Evolutionary conservation across 2,329 filamentous ascomycete species (phyloP).

Genomic region (Paecilomyces formosus): DNA sequence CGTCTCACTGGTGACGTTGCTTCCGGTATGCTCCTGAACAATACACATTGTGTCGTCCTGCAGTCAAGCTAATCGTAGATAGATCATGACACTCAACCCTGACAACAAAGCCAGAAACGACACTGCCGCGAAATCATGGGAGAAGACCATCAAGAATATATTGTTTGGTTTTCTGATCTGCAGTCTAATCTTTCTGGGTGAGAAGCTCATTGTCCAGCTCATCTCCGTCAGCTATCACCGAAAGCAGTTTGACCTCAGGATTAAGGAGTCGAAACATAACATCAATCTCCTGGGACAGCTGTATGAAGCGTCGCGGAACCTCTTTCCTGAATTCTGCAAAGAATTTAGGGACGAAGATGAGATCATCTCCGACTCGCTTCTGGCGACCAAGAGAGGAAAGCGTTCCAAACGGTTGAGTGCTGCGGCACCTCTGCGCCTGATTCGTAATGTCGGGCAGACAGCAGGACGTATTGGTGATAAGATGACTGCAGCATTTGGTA

Average conservation of each 20-base stretch:
- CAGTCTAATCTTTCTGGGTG: conserved; percentile 49
- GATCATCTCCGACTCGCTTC: conserved; percentile 75
- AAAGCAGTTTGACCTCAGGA: conserved; percentile 60
- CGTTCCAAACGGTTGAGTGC: conserved; percentile 51
- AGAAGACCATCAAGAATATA: conserved; percentile 50
- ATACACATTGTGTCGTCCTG: neutral
- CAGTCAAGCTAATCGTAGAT: conserved; percentile 3
- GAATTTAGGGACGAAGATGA: conserved; percentile 92
- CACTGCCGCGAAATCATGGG: conserved; percentile 40
- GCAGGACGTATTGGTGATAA: conserved; percentile 84
- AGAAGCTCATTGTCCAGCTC: conserved; percentile 56
- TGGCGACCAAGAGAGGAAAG: conserved; percentile 49
- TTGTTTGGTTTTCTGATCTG: conserved; percentile 51
- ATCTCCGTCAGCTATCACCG: conserved; percentile 63
- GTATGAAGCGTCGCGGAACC: conserved; percentile 78
- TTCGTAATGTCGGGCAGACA: conserved; percentile 64
- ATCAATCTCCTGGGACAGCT: conserved; percentile 74
- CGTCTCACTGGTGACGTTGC: conserved; percentile 53
- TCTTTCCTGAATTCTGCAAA: conserved; percentile 87
- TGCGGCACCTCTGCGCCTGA: conserved; percentile 68
- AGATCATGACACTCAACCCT: conserved; percentile 40
- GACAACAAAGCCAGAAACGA: conserved; percentile 21
- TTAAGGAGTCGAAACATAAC: conserved; percentile 84
- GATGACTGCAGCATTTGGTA: conserved; percentile 85
- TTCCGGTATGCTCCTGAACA: conserved; percentile 34